Percentiles rank a stretch among this genome's conserved stretches.
Conservation (phyloP, 2,329 filamentous ascomycete species). For the Xylaria sp. region DNA sequence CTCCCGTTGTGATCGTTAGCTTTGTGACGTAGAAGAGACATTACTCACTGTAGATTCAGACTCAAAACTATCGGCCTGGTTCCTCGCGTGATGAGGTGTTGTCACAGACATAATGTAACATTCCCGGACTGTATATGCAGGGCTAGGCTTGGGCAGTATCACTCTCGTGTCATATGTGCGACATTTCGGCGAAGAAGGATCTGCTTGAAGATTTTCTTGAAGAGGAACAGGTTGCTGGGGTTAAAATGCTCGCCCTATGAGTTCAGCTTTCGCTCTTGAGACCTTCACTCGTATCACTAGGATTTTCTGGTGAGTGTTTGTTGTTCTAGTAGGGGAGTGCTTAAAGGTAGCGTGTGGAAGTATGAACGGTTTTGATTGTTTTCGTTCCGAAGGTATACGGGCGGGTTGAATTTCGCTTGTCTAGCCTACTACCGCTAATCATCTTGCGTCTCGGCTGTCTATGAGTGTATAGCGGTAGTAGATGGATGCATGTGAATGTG, state of each 20-base stretch:
- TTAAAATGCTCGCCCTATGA: not conserved
- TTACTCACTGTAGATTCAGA: not conserved
- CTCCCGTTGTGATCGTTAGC: not conserved
- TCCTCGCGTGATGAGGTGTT: not conserved
- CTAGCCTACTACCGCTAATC: not conserved
- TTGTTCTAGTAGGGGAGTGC: not conserved
- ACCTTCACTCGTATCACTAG: not conserved
- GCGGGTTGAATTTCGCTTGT: not conserved
- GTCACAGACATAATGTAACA: no score
- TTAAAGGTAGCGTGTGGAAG: not conserved
- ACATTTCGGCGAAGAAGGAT: not conserved
- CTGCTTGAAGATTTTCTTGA: not conserved
- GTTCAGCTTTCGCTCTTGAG: not conserved
- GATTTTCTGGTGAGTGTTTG: not conserved
- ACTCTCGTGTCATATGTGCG: not conserved
- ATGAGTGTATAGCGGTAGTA: not conserved
- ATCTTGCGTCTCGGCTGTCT: not conserved
- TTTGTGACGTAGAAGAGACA: not conserved
- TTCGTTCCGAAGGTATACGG: not conserved
- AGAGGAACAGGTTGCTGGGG: not conserved
- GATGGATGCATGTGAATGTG: not conserved
- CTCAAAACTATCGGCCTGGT: not conserved
- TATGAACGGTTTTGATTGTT: not conserved
- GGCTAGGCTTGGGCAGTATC: not conserved
- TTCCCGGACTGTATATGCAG: not conserved